These are phyloP conservation scores for Monosporascus ibericus DNA, from an alignment of 2,329 filamentous ascomycete genomes.

Conservation along the genomic window DNA sequence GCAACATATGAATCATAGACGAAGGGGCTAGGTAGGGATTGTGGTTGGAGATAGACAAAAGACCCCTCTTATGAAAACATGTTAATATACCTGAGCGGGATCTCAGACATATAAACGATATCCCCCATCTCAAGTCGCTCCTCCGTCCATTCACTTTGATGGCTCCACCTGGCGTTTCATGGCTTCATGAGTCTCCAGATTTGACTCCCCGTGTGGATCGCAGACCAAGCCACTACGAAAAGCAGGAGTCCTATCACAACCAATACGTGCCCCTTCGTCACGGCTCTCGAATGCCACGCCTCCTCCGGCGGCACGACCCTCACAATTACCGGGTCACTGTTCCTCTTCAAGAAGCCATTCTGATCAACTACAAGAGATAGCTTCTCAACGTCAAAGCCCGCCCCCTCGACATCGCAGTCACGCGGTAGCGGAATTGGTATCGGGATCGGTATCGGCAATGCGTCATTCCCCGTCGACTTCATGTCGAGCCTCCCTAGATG, in stretches of 20 bases:
- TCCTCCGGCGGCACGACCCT: background rate
- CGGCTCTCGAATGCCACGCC: constrained; percentile 7
- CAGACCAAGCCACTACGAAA: constrained; percentile 13
- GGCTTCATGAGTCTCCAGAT: background rate
- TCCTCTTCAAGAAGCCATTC: too few species aligned
- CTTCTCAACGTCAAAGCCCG: too few species aligned
- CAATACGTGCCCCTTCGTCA: constrained; percentile 23
- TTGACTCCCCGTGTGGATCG: constrained; percentile 4
- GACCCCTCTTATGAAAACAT: constrained; percentile 1
- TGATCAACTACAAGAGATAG: too few species aligned
- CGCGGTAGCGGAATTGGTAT: too few species aligned
- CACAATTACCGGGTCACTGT: too few species aligned
- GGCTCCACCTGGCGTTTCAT: too few species aligned
- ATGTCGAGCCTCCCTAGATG: too few species aligned
- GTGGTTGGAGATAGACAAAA: constrained; percentile 6
- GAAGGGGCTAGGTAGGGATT: background rate
- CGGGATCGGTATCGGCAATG: too few species aligned
- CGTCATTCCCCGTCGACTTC: too few species aligned
- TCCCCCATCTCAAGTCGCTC: background rate
- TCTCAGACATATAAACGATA: background rate
- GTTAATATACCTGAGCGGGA: background rate
- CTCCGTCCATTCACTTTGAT: too few species aligned
- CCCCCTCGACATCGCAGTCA: too few species aligned
- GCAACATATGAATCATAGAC: constrained; percentile 10
- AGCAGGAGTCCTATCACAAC: constrained; percentile 26